Base-by-base conservation (phyloP, 2,329 filamentous ascomycete species). In the Cercospora sojina region DNA sequence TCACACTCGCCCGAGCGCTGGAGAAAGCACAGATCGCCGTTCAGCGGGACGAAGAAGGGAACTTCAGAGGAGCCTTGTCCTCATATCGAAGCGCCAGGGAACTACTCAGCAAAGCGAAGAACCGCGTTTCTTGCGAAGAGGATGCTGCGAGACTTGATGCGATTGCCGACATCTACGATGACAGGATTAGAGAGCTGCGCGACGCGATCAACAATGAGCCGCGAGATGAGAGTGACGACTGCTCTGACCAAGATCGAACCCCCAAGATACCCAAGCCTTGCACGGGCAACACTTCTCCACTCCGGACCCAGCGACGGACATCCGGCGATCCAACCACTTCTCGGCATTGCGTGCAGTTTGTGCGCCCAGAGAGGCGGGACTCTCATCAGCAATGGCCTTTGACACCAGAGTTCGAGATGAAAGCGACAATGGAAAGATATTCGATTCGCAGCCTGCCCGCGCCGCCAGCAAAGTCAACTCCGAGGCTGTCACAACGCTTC, bases 341-440 rank as follows among this genome's bases (percentile, higher is more conserved):
- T 57, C 53, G 53, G 31, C 53, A 35, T 13, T 35, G 7, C 16
- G 29, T 20, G 29, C 53, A 57, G 53, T 35, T 29, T 18, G 18
- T 18, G 10, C 31, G 53, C n/a, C 51, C 60, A 7, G 8, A 31
- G 20, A 56, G 60, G 49, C 47, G 60, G 8, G 49, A 62, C 23
- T 62, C 60, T 29, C 60, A 63, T 47, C 60, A 63, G 51, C 32
- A 63, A 31, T 57, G 60, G 60, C 51, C 60, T 27, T 27, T 57
- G 18, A 57, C 60, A 5, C 49, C 51, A 7, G 60, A 63, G 13
- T 27, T 43, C 12, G 60, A 63, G 7, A 63, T 41, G 20, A 63
- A 63, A 41, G 60, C 60, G 4, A 63, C 51, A 27, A 38, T 57
- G 49, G 60, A 63, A 35, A 32, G 35, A 13, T 63, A 63, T 13